These are phyloP conservation scores for Phytophthora sansomeana DNA, from an alignment of 352 stramenopile species.

Conservation along the genomic window DNA sequence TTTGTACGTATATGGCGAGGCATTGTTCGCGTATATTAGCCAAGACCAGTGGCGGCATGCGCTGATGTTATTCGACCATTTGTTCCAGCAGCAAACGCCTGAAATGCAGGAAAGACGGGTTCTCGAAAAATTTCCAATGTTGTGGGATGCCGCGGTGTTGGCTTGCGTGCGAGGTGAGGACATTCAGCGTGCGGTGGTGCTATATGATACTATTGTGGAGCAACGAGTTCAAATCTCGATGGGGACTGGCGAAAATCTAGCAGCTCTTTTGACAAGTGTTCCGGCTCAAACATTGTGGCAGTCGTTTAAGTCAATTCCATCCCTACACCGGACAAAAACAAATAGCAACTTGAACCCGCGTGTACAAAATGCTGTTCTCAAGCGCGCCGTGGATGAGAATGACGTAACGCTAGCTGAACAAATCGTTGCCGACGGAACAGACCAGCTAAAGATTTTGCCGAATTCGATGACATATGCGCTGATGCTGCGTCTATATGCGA, in stretches of 20 bases:
- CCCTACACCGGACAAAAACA: constrained; percentile 51
- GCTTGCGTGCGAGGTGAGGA: constrained; percentile 60
- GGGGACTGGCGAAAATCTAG: constrained; percentile 55
- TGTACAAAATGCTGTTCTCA: constrained; percentile 75
- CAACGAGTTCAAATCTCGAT: constrained; percentile 52
- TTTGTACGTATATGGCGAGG: constrained; percentile 75
- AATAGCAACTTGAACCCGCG: constrained; percentile 29
- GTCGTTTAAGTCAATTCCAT: constrained; percentile 55
- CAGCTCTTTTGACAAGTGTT: constrained; percentile 49
- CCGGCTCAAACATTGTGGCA: constrained; percentile 63
- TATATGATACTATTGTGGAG: constrained; percentile 58
- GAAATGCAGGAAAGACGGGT: constrained; percentile 47
- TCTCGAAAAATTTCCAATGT: constrained; percentile 59
- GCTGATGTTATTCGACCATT: constrained; percentile 78
- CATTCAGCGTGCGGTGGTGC: constrained; percentile 45
- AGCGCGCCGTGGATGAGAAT: constrained; percentile 61
- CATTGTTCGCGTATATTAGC: constrained; percentile 72
- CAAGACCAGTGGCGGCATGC: constrained; percentile 73
- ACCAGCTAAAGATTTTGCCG: constrained; percentile 47
- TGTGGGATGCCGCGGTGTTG: constrained; percentile 74
- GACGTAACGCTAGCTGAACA: constrained; percentile 60
- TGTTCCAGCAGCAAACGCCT: constrained; percentile 53
- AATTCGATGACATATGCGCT: constrained; percentile 83
- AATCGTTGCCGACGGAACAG: constrained; percentile 52
- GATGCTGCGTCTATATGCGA: constrained; percentile 72